Conservation (phyloP, 2,329 filamentous ascomycete genomes). For the Epichloe coenophiala region DNA sequence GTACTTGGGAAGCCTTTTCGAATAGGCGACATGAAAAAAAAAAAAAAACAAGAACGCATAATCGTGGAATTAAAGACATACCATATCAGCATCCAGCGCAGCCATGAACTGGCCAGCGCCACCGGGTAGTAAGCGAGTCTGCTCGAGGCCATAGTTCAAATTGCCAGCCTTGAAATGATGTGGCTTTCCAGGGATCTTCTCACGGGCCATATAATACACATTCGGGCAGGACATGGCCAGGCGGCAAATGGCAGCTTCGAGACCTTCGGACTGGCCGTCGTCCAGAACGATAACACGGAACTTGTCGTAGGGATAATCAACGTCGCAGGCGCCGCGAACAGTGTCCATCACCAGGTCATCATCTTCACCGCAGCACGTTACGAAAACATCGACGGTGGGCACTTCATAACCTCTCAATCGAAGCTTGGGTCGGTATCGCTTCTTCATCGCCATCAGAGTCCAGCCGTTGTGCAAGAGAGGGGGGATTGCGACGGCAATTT, state of each 20-base stretch:
- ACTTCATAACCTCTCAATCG: conserved; percentile 33
- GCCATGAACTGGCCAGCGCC: conserved; percentile 45
- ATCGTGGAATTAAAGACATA: conserved; percentile 10
- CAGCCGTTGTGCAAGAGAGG: conserved; percentile 44
- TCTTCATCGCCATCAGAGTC: conserved; percentile 44
- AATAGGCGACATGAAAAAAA: background rate
- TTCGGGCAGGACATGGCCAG: conserved; percentile 30
- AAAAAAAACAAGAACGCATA: no score
- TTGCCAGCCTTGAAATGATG: conserved; percentile 53
- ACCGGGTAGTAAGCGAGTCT: conserved; percentile 33
- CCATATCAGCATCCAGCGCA: conserved; percentile 54
- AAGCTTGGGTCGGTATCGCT: conserved; percentile 38
- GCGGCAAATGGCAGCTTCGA: conserved; percentile 26
- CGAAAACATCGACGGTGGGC: conserved; percentile 41
- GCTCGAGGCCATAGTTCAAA: conserved; percentile 44
- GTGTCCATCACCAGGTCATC: conserved; percentile 43
- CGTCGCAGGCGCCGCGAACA: conserved; percentile 36
- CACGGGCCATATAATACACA: conserved; percentile 37
- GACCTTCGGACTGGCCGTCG: conserved; percentile 32
- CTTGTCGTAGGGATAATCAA: conserved; percentile 39
- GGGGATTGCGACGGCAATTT: conserved; percentile 35
- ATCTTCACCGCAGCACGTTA: conserved; percentile 45
- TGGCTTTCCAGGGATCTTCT: conserved; percentile 32
- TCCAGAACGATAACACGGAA: conserved; percentile 44
- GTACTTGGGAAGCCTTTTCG: background rate